Conservation (phyloP, 2,329 filamentous ascomycete species). For the Claviceps paspali region DNA sequence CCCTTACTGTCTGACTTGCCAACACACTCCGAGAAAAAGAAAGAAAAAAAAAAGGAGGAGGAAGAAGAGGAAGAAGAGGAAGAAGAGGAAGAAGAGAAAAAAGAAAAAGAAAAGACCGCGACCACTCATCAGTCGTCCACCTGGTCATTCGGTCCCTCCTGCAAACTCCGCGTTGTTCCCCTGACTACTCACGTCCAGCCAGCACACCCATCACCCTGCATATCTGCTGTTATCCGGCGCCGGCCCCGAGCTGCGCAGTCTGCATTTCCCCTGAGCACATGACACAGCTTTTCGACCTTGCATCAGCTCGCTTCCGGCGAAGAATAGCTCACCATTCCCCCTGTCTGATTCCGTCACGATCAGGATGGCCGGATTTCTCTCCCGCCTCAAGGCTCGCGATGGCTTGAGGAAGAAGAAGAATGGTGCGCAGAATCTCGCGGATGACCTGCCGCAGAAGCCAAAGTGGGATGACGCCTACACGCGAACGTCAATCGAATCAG, state of each 20-base stretch:
- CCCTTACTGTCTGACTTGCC: too few relatives aligned
- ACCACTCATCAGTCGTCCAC: neutral
- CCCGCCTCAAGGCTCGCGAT: conserved; percentile 63
- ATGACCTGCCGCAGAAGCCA: conserved; percentile 49
- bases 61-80: too few relatives aligned
- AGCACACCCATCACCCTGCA: neutral
- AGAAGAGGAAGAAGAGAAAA: too few relatives aligned
- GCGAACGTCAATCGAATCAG: conserved; percentile 66
- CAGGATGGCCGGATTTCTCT: conserved; percentile 44
- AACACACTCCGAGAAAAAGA: too few relatives aligned
- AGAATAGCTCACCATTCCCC: neutral
- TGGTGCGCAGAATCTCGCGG: conserved; percentile 30
- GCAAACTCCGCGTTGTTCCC: too few relatives aligned
- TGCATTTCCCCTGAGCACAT: neutral
- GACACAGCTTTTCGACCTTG: neutral
- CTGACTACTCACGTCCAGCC: neutral
- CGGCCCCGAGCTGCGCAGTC: neutral
- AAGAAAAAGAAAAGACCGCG: neutral
- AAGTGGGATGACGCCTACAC: conserved; percentile 81
- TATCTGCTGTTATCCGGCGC: neutral
- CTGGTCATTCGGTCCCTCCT: neutral
- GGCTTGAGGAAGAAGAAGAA: conserved; percentile 54
- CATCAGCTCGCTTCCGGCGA: neutral
- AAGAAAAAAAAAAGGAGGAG: too few relatives aligned
- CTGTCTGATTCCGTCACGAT: neutral